Percentiles rank a stretch among this genome's conserved stretches.
Evolutionary conservation across 2,329 filamentous ascomycete genomes (phyloP).

Genomic region (Ophiostoma pallidulum): DNA sequence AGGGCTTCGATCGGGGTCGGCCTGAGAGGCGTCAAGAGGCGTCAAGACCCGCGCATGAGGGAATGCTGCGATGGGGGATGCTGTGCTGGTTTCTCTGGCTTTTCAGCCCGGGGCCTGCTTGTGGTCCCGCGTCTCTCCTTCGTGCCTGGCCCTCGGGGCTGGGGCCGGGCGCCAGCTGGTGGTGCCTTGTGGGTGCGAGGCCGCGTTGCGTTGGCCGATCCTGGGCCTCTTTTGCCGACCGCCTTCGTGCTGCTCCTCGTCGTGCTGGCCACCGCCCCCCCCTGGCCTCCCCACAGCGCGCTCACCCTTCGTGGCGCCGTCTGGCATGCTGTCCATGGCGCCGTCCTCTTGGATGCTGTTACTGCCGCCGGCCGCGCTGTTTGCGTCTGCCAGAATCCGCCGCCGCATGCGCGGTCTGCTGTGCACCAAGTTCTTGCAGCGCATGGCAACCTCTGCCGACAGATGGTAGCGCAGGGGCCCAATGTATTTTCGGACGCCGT

Average conservation of each 20-base stretch:
- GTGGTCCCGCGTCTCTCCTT: no score
- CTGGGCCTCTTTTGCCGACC: neutral
- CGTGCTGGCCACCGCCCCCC: no score
- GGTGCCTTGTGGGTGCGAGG: no score
- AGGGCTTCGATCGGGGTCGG: no score
- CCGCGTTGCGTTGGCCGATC: neutral
- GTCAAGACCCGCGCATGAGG: no score
- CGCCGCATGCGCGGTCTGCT: slow-evolving; percentile 28
- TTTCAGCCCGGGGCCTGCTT: no score
- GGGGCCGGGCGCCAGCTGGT: neutral
- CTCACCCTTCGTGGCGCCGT: no score
- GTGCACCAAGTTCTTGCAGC: slow-evolving; percentile 25
- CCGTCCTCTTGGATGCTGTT: neutral
- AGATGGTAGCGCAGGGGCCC: slow-evolving; percentile 21
- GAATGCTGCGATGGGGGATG: no score
- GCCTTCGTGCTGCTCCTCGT: neutral
- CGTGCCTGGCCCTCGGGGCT: neutral
- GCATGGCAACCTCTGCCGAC: slow-evolving; percentile 24
- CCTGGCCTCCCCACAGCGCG: no score
- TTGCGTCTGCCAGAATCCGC: slow-evolving; percentile 13
- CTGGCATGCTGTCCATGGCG: no score
- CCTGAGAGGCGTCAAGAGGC: no score
- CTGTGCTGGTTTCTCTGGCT: no score
- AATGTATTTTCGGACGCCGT: slow-evolving; percentile 18
- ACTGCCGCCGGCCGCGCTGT: neutral